Percentiles rank a stretch among this genome's conserved stretches.
Evolutionary conservation across 208 protist species (phyloP).

Genomic region (Acanthamoeba lenticulata): DNA sequence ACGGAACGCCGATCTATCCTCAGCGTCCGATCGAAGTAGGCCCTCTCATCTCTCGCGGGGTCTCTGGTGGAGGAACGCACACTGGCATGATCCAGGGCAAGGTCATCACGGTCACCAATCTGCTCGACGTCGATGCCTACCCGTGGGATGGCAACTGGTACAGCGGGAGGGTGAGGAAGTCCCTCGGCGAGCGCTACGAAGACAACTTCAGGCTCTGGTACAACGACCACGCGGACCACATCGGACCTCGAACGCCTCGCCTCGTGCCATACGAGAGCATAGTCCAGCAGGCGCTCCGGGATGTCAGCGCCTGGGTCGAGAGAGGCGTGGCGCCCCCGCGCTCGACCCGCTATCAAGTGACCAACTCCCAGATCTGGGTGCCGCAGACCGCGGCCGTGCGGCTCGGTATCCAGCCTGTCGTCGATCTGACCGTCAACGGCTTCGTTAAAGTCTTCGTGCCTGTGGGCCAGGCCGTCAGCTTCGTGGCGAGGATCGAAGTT

Average conservation of each 20-base stretch:
- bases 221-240: conserved; percentile 25
- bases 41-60: neutral
- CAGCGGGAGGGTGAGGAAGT: conserved; percentile 33
- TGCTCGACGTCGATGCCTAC: conserved; percentile 47
- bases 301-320: neutral
- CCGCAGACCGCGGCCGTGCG: neutral
- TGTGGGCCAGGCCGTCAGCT: neutral
- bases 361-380: neutral
- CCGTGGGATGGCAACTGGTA: conserved; percentile 18
- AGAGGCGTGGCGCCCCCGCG: neutral
- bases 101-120: neutral
- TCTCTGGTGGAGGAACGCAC: neutral
- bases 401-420: neutral
- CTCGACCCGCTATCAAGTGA: neutral
- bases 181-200: conserved; percentile 6
- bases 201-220: conserved; percentile 41
- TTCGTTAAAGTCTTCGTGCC: neutral
- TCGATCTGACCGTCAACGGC: conserved; percentile 15
- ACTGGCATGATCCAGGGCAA: neutral
- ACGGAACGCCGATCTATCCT: neutral
- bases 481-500: neutral
- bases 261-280: neutral
- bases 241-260: neutral
- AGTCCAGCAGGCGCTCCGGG: neutral
- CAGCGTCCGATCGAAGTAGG: conserved; percentile 8